phyloP scores from a whole-genome alignment of 2,329 filamentous ascomycete species.

The Aspergillus novoparasiticus region DNA sequence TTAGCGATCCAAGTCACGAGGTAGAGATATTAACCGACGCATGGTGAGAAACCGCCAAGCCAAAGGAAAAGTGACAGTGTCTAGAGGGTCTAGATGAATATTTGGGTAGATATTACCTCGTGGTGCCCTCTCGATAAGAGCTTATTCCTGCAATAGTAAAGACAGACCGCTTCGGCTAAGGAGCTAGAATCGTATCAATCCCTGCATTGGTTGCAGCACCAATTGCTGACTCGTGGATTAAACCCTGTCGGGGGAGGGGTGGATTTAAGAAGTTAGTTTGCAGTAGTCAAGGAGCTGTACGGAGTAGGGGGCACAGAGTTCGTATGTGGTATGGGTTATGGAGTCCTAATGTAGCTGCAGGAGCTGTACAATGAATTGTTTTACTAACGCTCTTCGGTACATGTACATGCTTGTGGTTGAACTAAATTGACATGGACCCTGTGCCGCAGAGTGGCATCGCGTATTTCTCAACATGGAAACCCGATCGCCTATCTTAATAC shows the following conservation, averaged over 20 bases:
- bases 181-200: neutral
- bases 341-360: neutral
- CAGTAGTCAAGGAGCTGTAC: neutral
- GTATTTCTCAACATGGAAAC: neutral
- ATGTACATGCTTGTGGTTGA: neutral
- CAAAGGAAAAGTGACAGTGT: neutral
- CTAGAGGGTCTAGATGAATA: neutral
- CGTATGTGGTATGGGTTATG: neutral
- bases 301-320: neutral
- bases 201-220: neutral
- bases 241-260: slow-evolving; percentile 1
- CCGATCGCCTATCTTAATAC: neutral
- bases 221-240: neutral
- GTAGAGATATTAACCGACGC: neutral
- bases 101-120: neutral
- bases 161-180: neutral
- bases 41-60: neutral
- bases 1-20: neutral
- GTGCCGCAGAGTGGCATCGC: neutral
- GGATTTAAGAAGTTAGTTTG: neutral
- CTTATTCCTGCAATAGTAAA: neutral
- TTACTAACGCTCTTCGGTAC: neutral
- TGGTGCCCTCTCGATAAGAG: neutral
- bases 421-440: neutral
- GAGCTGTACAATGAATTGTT: neutral